A percentile compares a stretch with the other conserved stretches of the same genome.
Conservation (phyloP, 768 basidiomycete genomes). For the Rhizopogon vulgaris region DNA sequence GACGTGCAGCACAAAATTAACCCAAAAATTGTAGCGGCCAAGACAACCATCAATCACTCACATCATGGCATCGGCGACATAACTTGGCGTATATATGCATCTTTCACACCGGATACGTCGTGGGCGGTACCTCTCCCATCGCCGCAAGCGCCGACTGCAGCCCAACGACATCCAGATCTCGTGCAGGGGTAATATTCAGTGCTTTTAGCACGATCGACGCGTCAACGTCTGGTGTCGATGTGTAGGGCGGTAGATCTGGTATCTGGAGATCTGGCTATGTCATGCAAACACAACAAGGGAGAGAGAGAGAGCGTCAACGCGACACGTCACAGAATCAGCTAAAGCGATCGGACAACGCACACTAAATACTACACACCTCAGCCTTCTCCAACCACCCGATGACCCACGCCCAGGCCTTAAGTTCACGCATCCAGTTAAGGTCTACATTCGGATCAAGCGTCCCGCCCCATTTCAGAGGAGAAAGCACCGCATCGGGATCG, state of each 20-base stretch:
- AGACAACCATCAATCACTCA: background rate
- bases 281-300: background rate
- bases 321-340: background rate
- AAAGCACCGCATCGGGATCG: constrained; percentile 21
- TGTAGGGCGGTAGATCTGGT: constrained; percentile 37
- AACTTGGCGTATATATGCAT: background rate
- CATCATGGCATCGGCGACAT: background rate
- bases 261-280: constrained; percentile 33
- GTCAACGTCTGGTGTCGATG: constrained; percentile 35
- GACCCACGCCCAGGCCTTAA: constrained; percentile 43
- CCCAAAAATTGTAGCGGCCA: too few relatives aligned
- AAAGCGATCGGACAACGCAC: background rate
- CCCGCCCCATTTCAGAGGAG: constrained; percentile 3
- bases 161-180: constrained; percentile 35
- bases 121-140: constrained; percentile 12
- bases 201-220: constrained; percentile 47
- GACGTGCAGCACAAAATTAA: too few relatives aligned
- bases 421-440: constrained; percentile 47
- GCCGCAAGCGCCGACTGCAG: constrained; percentile 18
- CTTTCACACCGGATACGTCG: constrained; percentile 17
- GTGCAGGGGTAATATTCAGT: constrained; percentile 40
- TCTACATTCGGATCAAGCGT: constrained; percentile 9
- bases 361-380: constrained; percentile 29
- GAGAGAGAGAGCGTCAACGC: background rate
- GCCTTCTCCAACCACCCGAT: constrained; percentile 53